Base-by-base conservation (phyloP, 2,329 filamentous ascomycete species). In the Colletotrichum trifolii region DNA sequence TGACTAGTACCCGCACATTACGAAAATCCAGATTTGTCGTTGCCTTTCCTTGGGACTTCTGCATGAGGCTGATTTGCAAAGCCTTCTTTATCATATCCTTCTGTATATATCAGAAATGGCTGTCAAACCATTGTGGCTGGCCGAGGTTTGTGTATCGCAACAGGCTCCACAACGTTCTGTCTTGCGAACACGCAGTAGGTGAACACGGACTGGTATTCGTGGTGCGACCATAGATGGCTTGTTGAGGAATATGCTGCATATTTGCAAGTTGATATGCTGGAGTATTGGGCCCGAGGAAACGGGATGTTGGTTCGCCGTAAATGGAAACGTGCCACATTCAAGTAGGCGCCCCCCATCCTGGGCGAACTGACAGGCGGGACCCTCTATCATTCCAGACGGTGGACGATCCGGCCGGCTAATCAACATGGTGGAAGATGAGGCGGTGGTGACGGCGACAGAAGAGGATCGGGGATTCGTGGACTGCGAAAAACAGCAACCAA, bases 191-290 rank as follows among this genome's bases (percentile, higher is more conserved):
- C 25, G 4, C 25, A 25, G 25, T 17, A 17, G 17, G 17, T 17
- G 17, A 25, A 25, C 25, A 25, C 3, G 15, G 48, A 42, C 12
- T 38, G 54, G 34, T 12, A 40, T 17, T n/a, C 42, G 47, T 48
- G 54, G 54, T 33, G 54, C 47, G 33, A 42, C 52, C 50, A 50
- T 36, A 42, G 15, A 33, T 42, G 40, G 42, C 25, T 5, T 34
- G 39, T 53, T 34, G 47, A 50, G 50, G 46, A 38, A 25, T 40
- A 25, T 47, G 59, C 50, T 62, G 45, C 38, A 56, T 52, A 45
- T 62, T 33, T 56, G 57, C 38, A 48, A 39, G 46, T 17, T 33
- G 8, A 38, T 9, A 36, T 45, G 45, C 46, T 61, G 61, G 62
- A 55, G 50, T 52, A 38, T 17, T 57, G 60, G 15, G 25, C 48